Evolutionary conservation across 139 green algal genomes (phyloP), one percentile per base, ranked within the genome.

Genomic region (Tetraselmis chui): DNA sequence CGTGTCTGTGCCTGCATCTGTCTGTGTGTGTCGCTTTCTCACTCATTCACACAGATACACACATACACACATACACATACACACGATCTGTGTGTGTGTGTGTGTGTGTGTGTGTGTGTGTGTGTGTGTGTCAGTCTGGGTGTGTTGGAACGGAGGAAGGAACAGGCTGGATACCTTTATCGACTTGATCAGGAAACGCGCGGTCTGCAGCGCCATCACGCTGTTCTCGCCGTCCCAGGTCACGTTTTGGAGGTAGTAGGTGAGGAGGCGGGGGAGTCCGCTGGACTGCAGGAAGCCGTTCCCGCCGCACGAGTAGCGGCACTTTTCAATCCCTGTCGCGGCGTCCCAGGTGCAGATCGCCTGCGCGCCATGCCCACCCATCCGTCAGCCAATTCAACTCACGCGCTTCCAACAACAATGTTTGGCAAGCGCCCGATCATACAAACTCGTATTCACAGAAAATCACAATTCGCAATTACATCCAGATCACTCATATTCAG

Each of bases 191-290:
- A 97, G 82, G 86, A 90, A 97, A 18, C 94, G 87, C 0, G 91
- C 92, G 1, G 88, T 93, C 90, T 97, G 93, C 80, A 93, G 77
- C 32, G 30, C 80, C 82, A 97, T 78, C 76, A 97, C 91, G 82
- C 94, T 96, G 93, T 98, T 98, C 90, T 97, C 94, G 18, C 95
- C 95, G 89, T 98, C 95, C 95, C 95, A 98, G 23, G 95, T 98
- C 28, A 93, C 88, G 78, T 98, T 98, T 83, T 90, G 90, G 32
- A 97, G 94, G 80, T 98, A 98, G 58, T 79, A 91, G 28, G 83
- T 80, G 80, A 94, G 93, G 32, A 97, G 84, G 29, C 87, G 89
- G 28, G 95, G 95, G 82, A 98, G 90, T 2, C 93, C 95, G 1
- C 86, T 93, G 76, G 95, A 89, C 59, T 89, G 78, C 82, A 87